Conservation (phyloP, 202 grass and related monocot genomes). For the Zizania palustris region DNA sequence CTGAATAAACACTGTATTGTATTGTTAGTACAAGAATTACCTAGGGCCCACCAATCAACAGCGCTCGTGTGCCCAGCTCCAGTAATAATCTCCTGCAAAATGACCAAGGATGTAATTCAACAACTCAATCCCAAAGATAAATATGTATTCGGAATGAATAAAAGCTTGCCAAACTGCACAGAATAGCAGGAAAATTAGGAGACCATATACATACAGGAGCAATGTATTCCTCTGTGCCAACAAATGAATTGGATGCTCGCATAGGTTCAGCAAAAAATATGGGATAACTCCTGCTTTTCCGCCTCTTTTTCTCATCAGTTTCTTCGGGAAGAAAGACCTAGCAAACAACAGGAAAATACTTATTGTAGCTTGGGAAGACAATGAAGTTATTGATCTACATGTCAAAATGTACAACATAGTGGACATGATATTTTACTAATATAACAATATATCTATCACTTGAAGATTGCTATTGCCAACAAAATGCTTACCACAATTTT, state of each 20-base stretch:
- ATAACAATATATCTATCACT: neutral
- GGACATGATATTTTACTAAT: neutral
- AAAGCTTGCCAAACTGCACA: neutral
- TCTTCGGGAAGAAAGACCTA: slow-evolving; percentile 74
- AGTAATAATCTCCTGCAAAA: slow-evolving; percentile 84
- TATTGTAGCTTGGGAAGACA: slow-evolving; percentile 5
- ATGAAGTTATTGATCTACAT: neutral
- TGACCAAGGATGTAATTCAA: slow-evolving; percentile 28
- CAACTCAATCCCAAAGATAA: slow-evolving; percentile 1
- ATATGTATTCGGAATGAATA: neutral
- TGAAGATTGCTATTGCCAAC: neutral
- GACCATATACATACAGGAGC: slow-evolving; percentile 67
- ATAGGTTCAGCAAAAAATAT: slow-evolving; percentile 87
- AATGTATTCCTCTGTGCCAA: slow-evolving; percentile 97
- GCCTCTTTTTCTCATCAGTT: slow-evolving; percentile 53
- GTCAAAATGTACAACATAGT: neutral
- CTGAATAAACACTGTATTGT: neutral
- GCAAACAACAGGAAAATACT: neutral
- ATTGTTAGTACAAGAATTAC: slow-evolving; percentile 38
- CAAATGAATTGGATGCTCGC: slow-evolving; percentile 95
- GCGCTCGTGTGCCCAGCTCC: slow-evolving; percentile 92
- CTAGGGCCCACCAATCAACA: slow-evolving; percentile 96
- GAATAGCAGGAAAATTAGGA: neutral
- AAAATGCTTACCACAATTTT: neutral
- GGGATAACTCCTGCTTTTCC: slow-evolving; percentile 58